Base-by-base conservation (phyloP, 2,329 filamentous ascomycete genomes). In the Phaeosphaeriaceae sp. region DNA sequence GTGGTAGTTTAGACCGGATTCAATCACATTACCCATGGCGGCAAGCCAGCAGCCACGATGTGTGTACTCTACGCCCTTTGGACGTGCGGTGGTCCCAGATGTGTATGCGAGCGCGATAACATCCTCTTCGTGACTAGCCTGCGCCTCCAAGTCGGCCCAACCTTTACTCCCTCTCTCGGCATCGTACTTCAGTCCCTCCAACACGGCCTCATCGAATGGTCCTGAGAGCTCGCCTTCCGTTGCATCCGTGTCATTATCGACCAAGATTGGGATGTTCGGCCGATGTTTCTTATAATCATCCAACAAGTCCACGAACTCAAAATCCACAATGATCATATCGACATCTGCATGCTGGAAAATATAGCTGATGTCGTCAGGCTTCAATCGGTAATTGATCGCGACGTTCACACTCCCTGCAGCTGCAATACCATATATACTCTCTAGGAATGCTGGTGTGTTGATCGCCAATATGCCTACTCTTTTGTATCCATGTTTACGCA, bases 391-490 rank as follows among this genome's bases (percentile, higher is more conserved):
- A 59, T 90, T 90, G 37, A 87, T 84, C 3, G 81, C 81, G 44
- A 96, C 88, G 53, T 92, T 85, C 18, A 95, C 83, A 6, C 81
- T 89, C 1, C 91, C 91, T 0, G 89, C 89, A 1, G 89, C 92
- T 1, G 87, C 87, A 60, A 97, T 88, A 1, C 89, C 94, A 67
- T 90, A 99, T 54, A 96, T 90, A 6, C 86, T 84, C 75, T 97
- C 93, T 21, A 99, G 79, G 64, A 97, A 97, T 0, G 92, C 92
- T 0, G 94, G 94, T 1, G 94, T 99, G 71, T 99, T 99, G 3
- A 94, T 90, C 7, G 86, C 87, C 9, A 99, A 79, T 39, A 99
- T 87, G 6, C 94, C 94, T 5, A 97, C 88, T 51, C 89, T 83
- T 64, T 85, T 87, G 66, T 85, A 86, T 4, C 83, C 81, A 67